Percentiles rank a stretch among this genome's conserved stretches.
Conservation (phyloP, 345 rosid species). For the Populus euphratica region DNA sequence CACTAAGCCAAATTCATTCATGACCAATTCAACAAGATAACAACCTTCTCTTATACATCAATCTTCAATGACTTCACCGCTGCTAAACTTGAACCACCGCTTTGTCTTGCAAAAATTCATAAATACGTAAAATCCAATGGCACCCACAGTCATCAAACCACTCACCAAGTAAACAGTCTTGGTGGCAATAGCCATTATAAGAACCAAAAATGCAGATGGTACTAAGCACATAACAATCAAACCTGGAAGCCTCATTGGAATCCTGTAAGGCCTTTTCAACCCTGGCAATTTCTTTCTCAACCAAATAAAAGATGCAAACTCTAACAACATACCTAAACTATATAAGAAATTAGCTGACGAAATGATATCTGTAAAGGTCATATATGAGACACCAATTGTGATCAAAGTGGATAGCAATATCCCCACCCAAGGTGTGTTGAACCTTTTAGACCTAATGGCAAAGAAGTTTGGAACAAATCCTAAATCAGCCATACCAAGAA, state of each 20-base stretch:
- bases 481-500: constrained; percentile 73
- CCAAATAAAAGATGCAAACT: constrained; percentile 69
- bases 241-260: constrained; percentile 52
- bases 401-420: constrained; percentile 48
- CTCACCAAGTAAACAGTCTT: constrained; percentile 55
- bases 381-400: constrained; percentile 47
- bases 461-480: constrained; percentile 57
- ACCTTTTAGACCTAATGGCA: constrained; percentile 51
- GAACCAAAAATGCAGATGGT: constrained; percentile 51
- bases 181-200: constrained; percentile 54
- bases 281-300: constrained; percentile 49
- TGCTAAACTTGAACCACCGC: constrained; percentile 41
- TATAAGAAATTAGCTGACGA: constrained; percentile 68
- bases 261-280: constrained; percentile 54
- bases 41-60: not conserved
- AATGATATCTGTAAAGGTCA: constrained; percentile 53
- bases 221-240: constrained; percentile 53
- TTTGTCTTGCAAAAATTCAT: constrained; percentile 47
- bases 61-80: constrained; percentile 16
- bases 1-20: too few relatives aligned
- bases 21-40: not conserved
- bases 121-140: constrained; percentile 57
- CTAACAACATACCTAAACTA: constrained; percentile 71
- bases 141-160: constrained; percentile 59
- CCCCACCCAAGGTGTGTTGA: constrained; percentile 79